Base-by-base conservation (phyloP, 352 stramenopile genomes). In the Globisporangium echinulatum region DNA sequence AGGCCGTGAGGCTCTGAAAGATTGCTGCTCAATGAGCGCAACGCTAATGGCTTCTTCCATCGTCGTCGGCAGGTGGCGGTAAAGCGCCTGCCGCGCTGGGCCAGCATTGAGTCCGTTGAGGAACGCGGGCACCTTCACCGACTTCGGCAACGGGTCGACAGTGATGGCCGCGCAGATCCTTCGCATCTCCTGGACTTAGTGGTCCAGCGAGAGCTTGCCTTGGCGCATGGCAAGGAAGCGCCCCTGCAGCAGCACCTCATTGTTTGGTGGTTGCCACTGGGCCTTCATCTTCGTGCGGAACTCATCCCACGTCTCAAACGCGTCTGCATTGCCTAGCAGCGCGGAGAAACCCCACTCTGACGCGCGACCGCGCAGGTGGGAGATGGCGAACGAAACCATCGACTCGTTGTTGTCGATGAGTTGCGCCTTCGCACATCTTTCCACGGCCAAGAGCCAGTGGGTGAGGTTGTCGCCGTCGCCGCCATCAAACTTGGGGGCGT, bases 61-160 rank as follows among this genome's bases (percentile, higher is more conserved):
- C 13, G 33, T 55, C 33, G 50, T 33, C 25, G 50, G 37, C 37
- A 46, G 33, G 36, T 46, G 50, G 10, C 50, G 49, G 49, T 52
- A 52, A 7, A 38, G 25, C 17, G 3, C 49, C 25, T 52, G 49
- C 3, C 49, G 17, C 8, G 49, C 49, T 19, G 50, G 50, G 33
- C 50, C 37, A 11, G 36, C 17, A 33, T 55, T 46, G 25, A 55
- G 33, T 9, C 50, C 50, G 36, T 55, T 55, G 33, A 55, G 13
- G 37, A 58, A 58, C 38, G 52, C 52, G 11, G 52, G 40, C 38
- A 57, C 52, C 10, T 58, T 40, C 52, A 58, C 52, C 3, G 52
- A 42, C 52, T 50, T 39, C n/a, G n/a, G 39, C 40, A 58, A 58
- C 39, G 52, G 39, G n/a, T 58, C n/a, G 7, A 9, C 9, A 17